Conservation (phyloP, 2,329 filamentous ascomycete species). For the Domatiomyces catenatus region DNA sequence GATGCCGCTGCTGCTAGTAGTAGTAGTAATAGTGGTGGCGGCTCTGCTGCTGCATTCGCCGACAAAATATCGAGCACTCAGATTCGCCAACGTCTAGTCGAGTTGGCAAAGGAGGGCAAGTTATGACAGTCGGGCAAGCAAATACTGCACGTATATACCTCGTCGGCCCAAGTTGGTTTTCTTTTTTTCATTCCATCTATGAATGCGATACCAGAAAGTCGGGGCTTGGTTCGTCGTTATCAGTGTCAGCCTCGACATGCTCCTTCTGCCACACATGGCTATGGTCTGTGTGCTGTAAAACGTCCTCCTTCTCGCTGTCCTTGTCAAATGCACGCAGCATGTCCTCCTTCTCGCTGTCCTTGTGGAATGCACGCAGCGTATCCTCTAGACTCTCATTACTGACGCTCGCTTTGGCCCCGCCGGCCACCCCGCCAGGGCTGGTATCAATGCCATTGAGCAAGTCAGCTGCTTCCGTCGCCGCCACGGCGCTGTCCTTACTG, state of each 20-base stretch:
- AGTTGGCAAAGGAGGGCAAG: slow-evolving; percentile 12
- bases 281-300: background rate
- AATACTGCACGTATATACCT: too few species aligned
- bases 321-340: slow-evolving; percentile 12
- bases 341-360: slow-evolving; percentile 6
- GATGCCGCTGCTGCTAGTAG: slow-evolving; percentile 28
- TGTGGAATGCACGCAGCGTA: slow-evolving; percentile 11
- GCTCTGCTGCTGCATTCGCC: slow-evolving; percentile 49
- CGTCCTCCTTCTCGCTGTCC: slow-evolving; percentile 1
- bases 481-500: background rate
- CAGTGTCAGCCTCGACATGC: slow-evolving; percentile 11
- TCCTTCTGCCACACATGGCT: background rate
- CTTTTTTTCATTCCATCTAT: background rate
- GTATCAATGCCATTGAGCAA: slow-evolving; percentile 2
- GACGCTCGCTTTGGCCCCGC: background rate
- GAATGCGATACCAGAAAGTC: slow-evolving; percentile 18
- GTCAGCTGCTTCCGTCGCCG: slow-evolving; percentile 3
- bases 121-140: slow-evolving; percentile 9
- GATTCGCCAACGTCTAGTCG: slow-evolving; percentile 42
- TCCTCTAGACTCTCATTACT: slow-evolving; percentile 16
- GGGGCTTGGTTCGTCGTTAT: slow-evolving; percentile 16
- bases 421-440: slow-evolving; percentile 2
- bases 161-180: background rate
- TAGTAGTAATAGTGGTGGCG: background rate
- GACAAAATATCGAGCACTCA: slow-evolving; percentile 85